Conservation (phyloP, 331 rosid species). For the Dryas integrifolia region DNA sequence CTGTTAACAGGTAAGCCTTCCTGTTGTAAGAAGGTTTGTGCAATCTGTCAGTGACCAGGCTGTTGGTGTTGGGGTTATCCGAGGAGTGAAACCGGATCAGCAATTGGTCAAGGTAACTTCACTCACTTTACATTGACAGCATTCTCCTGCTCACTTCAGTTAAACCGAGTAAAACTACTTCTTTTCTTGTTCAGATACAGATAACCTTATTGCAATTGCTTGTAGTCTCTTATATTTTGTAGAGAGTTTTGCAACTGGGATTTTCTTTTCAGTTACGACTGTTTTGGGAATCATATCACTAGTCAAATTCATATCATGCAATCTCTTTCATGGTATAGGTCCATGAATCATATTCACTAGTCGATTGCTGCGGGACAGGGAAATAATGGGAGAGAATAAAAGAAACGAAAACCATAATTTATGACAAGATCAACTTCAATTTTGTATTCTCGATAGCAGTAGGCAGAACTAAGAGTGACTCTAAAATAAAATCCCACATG, state of each 20-base stretch:
- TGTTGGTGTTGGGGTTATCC: slow-evolving; percentile 85
- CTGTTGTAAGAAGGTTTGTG: slow-evolving; percentile 96
- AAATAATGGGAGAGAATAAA: neutral
- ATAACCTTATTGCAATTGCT: neutral
- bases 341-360: neutral
- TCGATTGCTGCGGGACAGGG: neutral
- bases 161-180: neutral
- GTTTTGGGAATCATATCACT: too few relatives aligned
- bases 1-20: slow-evolving; percentile 85
- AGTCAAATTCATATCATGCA: too few relatives aligned
- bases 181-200: neutral
- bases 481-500: too few relatives aligned
- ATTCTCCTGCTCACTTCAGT: neutral
- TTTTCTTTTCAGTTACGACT: neutral
- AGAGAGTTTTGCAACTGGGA: neutral
- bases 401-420: neutral
- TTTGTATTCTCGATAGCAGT: neutral
- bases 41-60: slow-evolving; percentile 93
- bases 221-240: neutral
- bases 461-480: neutral
- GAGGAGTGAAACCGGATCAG: slow-evolving; percentile 91
- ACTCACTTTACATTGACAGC: neutral
- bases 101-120: slow-evolving; percentile 80
- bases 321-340: neutral
- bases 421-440: neutral